phyloP scores from a whole-genome alignment of 768 basidiomycete species.

The Trametes elegans region DNA sequence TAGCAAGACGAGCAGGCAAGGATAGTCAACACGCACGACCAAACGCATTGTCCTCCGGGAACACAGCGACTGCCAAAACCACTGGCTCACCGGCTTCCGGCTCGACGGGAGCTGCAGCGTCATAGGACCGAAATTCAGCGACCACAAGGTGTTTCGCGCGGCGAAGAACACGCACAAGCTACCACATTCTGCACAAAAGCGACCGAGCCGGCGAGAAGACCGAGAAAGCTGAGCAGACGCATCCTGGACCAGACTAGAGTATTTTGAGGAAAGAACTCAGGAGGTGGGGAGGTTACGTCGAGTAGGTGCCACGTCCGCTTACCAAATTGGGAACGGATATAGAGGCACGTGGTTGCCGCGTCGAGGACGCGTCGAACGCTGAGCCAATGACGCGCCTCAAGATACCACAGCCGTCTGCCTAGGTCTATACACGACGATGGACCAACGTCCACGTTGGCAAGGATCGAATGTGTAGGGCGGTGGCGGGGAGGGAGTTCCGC shows the following conservation, averaged over 20 bases:
- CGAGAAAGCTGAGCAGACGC: constrained; percentile 33
- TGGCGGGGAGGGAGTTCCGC: no score
- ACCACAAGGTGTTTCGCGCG: not conserved
- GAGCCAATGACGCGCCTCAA: not conserved
- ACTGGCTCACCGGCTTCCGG: constrained; percentile 47
- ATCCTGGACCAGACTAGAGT: constrained; percentile 27
- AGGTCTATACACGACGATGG: no score
- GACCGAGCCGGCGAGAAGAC: constrained; percentile 28
- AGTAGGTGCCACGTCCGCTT: constrained; percentile 23
- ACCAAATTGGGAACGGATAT: constrained; percentile 8
- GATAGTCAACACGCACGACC: constrained; percentile 53
- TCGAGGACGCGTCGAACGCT: constrained; percentile 3
- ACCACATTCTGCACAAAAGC: constrained; percentile 30
- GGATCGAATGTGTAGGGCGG: no score
- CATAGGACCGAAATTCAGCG: not conserved
- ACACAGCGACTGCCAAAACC: constrained; percentile 51
- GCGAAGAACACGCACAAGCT: constrained; percentile 24
- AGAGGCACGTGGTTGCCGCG: constrained; percentile 19
- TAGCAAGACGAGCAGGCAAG: not conserved
- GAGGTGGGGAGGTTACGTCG: constrained; percentile 1
- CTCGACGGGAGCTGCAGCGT: constrained; percentile 23
- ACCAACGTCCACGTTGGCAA: no score
- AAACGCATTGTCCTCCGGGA: constrained; percentile 72
- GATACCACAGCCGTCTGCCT: no score
- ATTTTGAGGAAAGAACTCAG: constrained; percentile 5